Evolutionary conservation across 225 moss, liverwort and hornwort species (phyloP), one percentile per base, ranked within the genome.

Genomic region (Lunularia cruciata): DNA sequence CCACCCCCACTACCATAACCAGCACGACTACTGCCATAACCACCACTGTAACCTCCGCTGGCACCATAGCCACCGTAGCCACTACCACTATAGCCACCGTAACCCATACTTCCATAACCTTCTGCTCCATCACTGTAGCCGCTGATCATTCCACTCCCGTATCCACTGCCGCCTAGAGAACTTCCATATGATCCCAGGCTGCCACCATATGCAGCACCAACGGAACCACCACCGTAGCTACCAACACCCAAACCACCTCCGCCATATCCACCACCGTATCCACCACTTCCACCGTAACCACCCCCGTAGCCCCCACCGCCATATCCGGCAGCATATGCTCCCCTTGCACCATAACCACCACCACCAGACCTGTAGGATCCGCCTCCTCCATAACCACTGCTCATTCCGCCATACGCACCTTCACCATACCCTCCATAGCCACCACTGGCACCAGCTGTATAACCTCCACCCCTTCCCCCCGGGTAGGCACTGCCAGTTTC

Each of bases 51-150:
- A n/a, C 90, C 91, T 2, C 93, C 93, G 60, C 86, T 82, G 0
- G 90, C 87, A 47, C 91, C 79, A 63, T 98, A 98, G 34, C 89
- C 91, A 32, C 93, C 84, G 10, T 98, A 98, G 3, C 87, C 89
- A 2, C 87, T 82, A 2, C 92, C 86, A 37, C 87, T 84, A 75
- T 89, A 98, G 13, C 89, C 90, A 57, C 96, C 89, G 47, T 98
- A 98, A 0, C 96, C 89, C 93, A 98, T 98, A 32, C 85, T 81
- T 1, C 91, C 91, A 58, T 98, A 98, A 51, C 79, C 93, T 60
- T 98, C 96, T n/a, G 71, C 82, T 9, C 83, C 95, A 69, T 98
- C 96, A 1, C 85, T 84, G 63, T 98, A 98, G 19, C 90, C 89
- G 74, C 89, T 82, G 87, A 98, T 88, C 76, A 91, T 89, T 48